Base-by-base conservation (phyloP, 2,329 filamentous ascomycete species). In the Nannizzia gypsea region DNA sequence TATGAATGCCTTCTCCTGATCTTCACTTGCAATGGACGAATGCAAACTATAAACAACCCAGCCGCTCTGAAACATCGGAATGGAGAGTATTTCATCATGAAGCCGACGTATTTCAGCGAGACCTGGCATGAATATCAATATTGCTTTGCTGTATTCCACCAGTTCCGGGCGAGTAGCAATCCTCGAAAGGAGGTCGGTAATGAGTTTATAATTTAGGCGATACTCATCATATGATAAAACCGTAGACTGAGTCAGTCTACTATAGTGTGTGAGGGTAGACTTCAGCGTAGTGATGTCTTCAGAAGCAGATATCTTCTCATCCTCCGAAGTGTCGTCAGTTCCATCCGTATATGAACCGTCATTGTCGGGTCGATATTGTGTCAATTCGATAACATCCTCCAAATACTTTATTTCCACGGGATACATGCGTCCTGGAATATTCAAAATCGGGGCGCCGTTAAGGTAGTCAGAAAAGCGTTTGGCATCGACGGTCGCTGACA, bases 401-500 rank as follows among this genome's bases (percentile, higher is more conserved):
- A 99, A 79, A 69, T 89, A 97, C 63, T 84, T 85, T 40, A 91
- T 89, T 66, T 89, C 81, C 1, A 99, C 93, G 0, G 93, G 92
- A 68, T 95, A 99, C 0, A 92, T 97, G 54, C 93, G 84, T 0
- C 93, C 93, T 1, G 93, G 93, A 13, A 99, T 90, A 62, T 88
- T 90, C 59, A 99, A 78, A 44, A 97, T 84, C 0, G 92, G 92
- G 0, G 92, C 92, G 3, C 85, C 84, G 59, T 86, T 85, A 1
- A 99, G 81, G 69, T 97, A 99, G 9, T 83, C 83, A 0, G 93
- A 96, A 70, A 99, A 96, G 15, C 86, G 85, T 62, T 92, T 86
- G 0, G 93, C 90, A 71, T 99, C 90, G 6, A 99, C 90, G 0
- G 93, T 99, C 9, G 93, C 93, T 65, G 92, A 97, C 93, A 99